Base-by-base conservation (phyloP, 73 alveolate species). In the Paramecium octaurelia region DNA sequence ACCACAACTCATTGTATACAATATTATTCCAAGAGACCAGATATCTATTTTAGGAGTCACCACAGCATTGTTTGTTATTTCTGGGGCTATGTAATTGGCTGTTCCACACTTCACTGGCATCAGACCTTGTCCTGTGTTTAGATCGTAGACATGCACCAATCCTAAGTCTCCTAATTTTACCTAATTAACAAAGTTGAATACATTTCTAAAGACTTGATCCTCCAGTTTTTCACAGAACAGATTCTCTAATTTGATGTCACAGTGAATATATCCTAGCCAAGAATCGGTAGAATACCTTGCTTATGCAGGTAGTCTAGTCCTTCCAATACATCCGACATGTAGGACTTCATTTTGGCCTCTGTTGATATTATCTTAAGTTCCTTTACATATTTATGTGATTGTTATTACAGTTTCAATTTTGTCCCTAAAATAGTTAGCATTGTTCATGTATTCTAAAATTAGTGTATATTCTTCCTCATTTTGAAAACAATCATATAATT, bases 151-250 rank as follows among this genome's bases (percentile, higher is more conserved):
- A 48, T 95, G 96, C 21, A 94, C 80, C n/a, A 96, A 59, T 18
- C 99, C 99, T 50, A 94, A 95, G 86, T 96, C 99, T 83, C 99
- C 96, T 21, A 96, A 68, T 90, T 96, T 96, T n/a, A 96, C 97
- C 95, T 87, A 58, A 48, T 11, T 58, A 31, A 31, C 85, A 34
- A 24, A 20, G 20, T 42, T 35, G 31, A 60, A 35, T 44, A 95
- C 95, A 35, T 90, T 58, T 44, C 95, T 96, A 31, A 92, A 96
- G 6, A 73, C 93, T n/a, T 88, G 96, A 57, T 92, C 95, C 42
- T 93, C 95, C 18, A 93, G 93, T 40, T 73, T 92, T n/a, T 93
- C 93, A 29, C 95, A 75, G 83, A 96, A 88, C 46, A 95, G 88
- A 86, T 96, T 96, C 38, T 87, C 93, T 38, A 94, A 91, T 85